Conservation (phyloP, 2,329 filamentous ascomycete species). For the Leptographium galeiforme region DNA sequence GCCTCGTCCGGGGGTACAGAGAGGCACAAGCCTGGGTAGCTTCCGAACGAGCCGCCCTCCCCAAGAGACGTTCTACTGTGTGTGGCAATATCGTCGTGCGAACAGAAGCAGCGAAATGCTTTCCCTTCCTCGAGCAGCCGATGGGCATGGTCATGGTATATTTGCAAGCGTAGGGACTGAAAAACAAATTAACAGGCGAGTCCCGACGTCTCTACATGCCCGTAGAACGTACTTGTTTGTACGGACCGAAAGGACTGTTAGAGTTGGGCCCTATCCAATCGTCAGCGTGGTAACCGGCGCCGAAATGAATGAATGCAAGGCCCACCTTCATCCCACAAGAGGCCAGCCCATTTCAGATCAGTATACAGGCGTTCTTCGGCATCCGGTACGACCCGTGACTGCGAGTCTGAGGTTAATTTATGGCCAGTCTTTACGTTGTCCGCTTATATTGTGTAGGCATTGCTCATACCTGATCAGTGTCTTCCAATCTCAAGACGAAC, state of each 20-base stretch:
- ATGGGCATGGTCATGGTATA: constrained; percentile 61
- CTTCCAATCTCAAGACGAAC: constrained; percentile 84
- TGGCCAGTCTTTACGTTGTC: no score
- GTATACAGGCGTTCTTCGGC: constrained; percentile 66
- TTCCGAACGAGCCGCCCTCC: constrained; percentile 27
- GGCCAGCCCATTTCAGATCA: constrained; percentile 77
- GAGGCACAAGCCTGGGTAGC: constrained; percentile 54
- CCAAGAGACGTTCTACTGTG: constrained; percentile 51
- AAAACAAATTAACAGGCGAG: neutral
- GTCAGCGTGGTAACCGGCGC: constrained; percentile 5
- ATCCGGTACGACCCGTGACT: constrained; percentile 70
- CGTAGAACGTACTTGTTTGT: constrained; percentile 51
- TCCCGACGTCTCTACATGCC: neutral
- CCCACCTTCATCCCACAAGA: constrained; percentile 83
- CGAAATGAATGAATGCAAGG: no score
- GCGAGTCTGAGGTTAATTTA: neutral
- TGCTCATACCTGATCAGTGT: constrained; percentile 68
- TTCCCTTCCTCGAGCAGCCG: constrained; percentile 55
- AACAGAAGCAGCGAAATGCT: constrained; percentile 92
- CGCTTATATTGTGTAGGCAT: neutral
- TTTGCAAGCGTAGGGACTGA: constrained; percentile 62
- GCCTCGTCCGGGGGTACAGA: constrained; percentile 54
- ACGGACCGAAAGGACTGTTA: constrained; percentile 72
- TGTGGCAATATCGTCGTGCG: constrained; percentile 51
- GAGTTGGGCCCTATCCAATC: constrained; percentile 53